These are phyloP conservation scores for Penicillium sp. DNA, from an alignment of 2,329 filamentous ascomycete genomes.

Conservation along the genomic window DNA sequence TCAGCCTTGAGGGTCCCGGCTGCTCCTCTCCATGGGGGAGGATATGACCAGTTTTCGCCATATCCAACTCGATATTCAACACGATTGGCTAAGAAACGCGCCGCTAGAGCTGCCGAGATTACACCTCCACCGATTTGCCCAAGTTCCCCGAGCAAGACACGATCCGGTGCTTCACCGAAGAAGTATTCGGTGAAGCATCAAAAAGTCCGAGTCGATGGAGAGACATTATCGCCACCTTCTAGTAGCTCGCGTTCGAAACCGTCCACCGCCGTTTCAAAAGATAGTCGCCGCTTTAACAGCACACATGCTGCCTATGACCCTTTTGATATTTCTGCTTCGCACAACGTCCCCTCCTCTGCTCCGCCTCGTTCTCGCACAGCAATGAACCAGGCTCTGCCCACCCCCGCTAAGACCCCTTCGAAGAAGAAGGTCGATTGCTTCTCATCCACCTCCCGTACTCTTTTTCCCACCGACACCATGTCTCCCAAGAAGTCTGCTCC, in stretches of 20 bases:
- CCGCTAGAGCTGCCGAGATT: constrained; percentile 24
- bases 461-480: constrained; percentile 49
- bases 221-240: constrained; percentile 6
- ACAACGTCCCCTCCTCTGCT: constrained; percentile 20
- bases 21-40: constrained; percentile 45
- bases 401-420: constrained; percentile 57
- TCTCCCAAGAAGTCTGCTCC: constrained; percentile 47
- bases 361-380: constrained; percentile 18
- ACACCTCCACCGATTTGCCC: constrained; percentile 32
- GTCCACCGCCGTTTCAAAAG: neutral
- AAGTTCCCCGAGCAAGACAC: constrained; percentile 14
- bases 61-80: constrained; percentile 40
- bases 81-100: constrained; percentile 36
- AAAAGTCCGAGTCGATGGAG: constrained; percentile 2
- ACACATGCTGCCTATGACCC: neutral
- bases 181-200: constrained; percentile 24
- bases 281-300: neutral
- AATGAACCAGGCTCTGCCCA: constrained; percentile 51
- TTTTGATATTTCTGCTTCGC: constrained; percentile 1
- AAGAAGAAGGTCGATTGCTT: constrained; percentile 50
- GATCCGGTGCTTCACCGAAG: constrained; percentile 28
- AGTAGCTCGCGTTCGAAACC: neutral
- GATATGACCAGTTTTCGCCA: constrained; percentile 41
- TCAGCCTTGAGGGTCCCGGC: constrained; percentile 39
- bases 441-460: constrained; percentile 49